Conservation (phyloP, 768 basidiomycete species). For the Tulasnella sp. region DNA sequence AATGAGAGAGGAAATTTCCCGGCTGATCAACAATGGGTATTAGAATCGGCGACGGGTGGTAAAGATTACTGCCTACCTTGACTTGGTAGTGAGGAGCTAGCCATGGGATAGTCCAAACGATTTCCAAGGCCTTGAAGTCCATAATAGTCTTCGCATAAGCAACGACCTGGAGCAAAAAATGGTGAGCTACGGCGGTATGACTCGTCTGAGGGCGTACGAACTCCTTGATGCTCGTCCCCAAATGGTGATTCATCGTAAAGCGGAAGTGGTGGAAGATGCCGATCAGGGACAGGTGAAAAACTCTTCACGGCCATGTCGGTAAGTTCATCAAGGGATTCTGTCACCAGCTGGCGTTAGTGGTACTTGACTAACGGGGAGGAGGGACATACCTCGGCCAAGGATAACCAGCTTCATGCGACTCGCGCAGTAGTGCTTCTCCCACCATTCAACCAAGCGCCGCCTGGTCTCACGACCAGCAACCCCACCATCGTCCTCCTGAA, state of each 20-base stretch:
- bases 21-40: slow-evolving; percentile 68
- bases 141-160: slow-evolving; percentile 79
- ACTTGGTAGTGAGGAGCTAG: slow-evolving; percentile 15
- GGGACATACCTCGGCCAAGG: slow-evolving; percentile 54
- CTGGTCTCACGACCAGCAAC: slow-evolving; percentile 67
- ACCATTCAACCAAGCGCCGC: slow-evolving; percentile 73
- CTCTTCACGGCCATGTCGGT: slow-evolving; percentile 45
- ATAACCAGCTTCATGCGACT: slow-evolving; percentile 70
- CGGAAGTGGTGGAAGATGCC: slow-evolving; percentile 30
- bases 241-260: slow-evolving; percentile 61
- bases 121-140: slow-evolving; percentile 70
- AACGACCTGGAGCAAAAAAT: slow-evolving; percentile 15
- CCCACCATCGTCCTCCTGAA: slow-evolving; percentile 58
- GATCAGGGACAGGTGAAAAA: slow-evolving; percentile 63
- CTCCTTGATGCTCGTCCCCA: slow-evolving; percentile 56
- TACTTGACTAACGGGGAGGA: neutral
- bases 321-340: slow-evolving; percentile 67
- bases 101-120: slow-evolving; percentile 36
- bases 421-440: slow-evolving; percentile 68
- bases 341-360: neutral
- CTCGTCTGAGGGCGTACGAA: slow-evolving; percentile 29
- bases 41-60: neutral
- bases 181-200: slow-evolving; percentile 3
- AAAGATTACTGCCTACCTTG: slow-evolving; percentile 10
- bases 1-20: slow-evolving; percentile 58